Conservation (phyloP, 1,139 yeast species). For the Blastobotrys capitulatus region DNA sequence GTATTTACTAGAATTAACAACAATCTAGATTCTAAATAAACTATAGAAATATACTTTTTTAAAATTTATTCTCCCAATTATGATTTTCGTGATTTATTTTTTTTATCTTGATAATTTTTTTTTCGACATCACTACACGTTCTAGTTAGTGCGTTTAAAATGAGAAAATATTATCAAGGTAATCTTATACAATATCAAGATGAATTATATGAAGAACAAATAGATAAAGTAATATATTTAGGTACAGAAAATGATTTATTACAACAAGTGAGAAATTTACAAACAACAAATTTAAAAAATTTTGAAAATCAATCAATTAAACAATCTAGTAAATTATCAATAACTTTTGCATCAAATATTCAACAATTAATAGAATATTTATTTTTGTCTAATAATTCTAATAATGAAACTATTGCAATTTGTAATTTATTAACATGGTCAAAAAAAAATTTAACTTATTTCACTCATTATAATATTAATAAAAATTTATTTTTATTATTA, state of each 20-base stretch:
- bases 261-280: neutral
- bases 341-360: neutral
- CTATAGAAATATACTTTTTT: neutral
- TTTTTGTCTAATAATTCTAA: neutral
- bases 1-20: constrained; percentile 1
- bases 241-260: neutral
- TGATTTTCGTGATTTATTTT: too few species aligned
- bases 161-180: neutral
- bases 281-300: neutral
- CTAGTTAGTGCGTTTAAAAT: neutral
- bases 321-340: neutral
- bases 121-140: too few species aligned
- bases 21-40: too few species aligned
- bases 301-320: neutral
- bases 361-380: neutral
- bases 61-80: too few species aligned
- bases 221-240: neutral
- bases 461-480: neutral
- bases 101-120: too few species aligned
- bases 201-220: neutral
- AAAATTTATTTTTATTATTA: neutral
- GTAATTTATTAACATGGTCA: neutral
- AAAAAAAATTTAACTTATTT: neutral
- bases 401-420: neutral
- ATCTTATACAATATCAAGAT: neutral